Conservation (phyloP, 345 rosid species). For the Balakata baccata region DNA sequence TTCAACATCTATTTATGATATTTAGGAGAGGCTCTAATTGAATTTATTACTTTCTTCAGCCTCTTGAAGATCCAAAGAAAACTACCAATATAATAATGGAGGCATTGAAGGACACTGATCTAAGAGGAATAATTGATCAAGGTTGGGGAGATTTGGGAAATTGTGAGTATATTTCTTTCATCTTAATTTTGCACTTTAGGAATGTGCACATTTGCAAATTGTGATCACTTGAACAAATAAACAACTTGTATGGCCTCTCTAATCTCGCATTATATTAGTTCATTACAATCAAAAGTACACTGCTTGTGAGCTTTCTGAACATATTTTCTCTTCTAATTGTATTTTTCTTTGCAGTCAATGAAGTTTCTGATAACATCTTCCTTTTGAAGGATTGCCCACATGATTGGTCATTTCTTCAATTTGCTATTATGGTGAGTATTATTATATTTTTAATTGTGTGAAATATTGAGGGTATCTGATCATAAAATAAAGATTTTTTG, state of each 20-base stretch:
- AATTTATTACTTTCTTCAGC: slow-evolving; percentile 41
- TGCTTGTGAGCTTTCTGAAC: background rate
- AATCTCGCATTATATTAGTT: background rate
- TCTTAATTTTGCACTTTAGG: background rate
- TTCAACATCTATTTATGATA: background rate
- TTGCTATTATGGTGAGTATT: slow-evolving; percentile 80
- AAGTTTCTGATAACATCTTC: slow-evolving; percentile 64
- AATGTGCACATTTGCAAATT: background rate
- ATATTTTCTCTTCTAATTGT: slow-evolving; percentile 11
- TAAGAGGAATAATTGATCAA: slow-evolving; percentile 88
- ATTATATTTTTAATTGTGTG: background rate
- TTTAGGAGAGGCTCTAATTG: slow-evolving; percentile 12
- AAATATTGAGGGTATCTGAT: background rate
- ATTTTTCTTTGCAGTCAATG: slow-evolving; percentile 50
- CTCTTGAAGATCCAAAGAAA: slow-evolving; percentile 82
- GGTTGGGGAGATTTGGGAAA: slow-evolving; percentile 97
- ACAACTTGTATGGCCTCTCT: background rate
- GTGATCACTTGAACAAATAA: slow-evolving; percentile 2
- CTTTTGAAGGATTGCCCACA: slow-evolving; percentile 93
- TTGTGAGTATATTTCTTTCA: slow-evolving; percentile 45
- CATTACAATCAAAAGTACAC: background rate
- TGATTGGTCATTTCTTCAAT: slow-evolving; percentile 98
- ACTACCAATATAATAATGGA: slow-evolving; percentile 73
- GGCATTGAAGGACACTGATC: slow-evolving; percentile 74
- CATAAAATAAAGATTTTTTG: no score